Evolutionary conservation across 805 yeast genomes (phyloP), one percentile per base, ranked within the genome.

Genomic region (Candida golubevii): DNA sequence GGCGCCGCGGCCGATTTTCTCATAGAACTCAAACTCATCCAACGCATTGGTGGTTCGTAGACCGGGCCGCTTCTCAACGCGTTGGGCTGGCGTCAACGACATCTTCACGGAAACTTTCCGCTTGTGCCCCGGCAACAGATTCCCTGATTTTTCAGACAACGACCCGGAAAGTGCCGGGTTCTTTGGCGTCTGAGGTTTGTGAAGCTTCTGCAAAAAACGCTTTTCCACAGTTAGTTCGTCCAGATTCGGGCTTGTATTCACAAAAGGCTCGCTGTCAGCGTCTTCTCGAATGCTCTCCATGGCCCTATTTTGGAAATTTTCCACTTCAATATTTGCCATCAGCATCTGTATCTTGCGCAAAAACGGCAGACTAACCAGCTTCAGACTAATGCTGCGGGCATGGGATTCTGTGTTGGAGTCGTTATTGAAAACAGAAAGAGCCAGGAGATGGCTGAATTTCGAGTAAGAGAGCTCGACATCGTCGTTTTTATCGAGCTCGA

Each of bases 1-100:
- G 0, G 97, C 97, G 1, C 99, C 99, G 47, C 78, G 78, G 3
- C 98, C 99, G 2, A 93, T 71, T 32, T 83, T 75, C 38, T 80
- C 84, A 38, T 74, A 71, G 54, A 82, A 69, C 27, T 69, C 69
- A 55, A 77, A 80, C 42, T 73, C 73, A 36, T 73, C 78, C 15
- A 75, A 61, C 2, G 74, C 77, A 51, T 66, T 67, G 29, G 56
- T 46, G 60, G 66, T 58, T 40, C 74, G 54, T 18, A 53, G 62
- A 0, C 74, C 73, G 0, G 69, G 66, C 26, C 53, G 59, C 48
- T 74, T 74, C 48, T 76, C 80, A 27, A 74, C 53, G 29, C 77
- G 56, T 50, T 77, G 82, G 0, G 80, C 80, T 7, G 82, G 82
- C 0, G 81, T 77, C 13, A 70, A 49, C 3, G 75, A 68, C 7